These are phyloP conservation scores for Oxyria digyna DNA, from an alignment of 148 eudicot genomes.

Conservation along the genomic window DNA sequence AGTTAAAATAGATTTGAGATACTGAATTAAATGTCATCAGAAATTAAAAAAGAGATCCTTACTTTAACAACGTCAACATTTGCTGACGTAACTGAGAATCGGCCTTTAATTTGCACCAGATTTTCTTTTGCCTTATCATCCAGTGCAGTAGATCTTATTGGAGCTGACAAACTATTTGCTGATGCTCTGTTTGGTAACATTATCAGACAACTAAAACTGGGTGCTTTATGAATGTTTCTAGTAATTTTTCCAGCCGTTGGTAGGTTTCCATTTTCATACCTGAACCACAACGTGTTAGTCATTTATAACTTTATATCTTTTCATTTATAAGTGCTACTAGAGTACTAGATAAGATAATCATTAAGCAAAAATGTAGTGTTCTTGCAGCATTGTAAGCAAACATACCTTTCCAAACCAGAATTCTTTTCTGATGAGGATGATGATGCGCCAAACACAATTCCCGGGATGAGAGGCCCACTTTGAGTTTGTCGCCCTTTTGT, in stretches of 20 bases:
- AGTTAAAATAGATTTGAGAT: not conserved
- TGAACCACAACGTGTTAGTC: conserved; percentile 10
- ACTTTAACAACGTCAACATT: conserved; percentile 86
- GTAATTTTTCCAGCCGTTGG: conserved; percentile 29
- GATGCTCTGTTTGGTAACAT: conserved; percentile 88
- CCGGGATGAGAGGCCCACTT: conserved; percentile 86
- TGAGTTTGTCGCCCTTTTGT: conserved; percentile 54
- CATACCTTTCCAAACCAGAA: conserved; percentile 53
- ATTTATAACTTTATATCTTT: not conserved
- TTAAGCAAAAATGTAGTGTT: not conserved
- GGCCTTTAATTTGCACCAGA: conserved; percentile 88
- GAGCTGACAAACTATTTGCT: conserved; percentile 97
- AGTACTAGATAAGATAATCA: not conserved
- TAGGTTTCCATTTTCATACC: conserved; percentile 62
- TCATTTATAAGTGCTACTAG: not conserved
- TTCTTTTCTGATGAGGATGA: conserved; percentile 49
- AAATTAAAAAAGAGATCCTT: conserved; percentile 6
- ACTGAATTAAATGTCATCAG: not conserved
- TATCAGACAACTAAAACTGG: conserved; percentile 85
- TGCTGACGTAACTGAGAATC: conserved; percentile 95
- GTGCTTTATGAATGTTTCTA: conserved; percentile 41
- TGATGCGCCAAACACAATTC: conserved; percentile 47
- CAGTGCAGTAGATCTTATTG: conserved; percentile 75
- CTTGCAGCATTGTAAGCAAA: not conserved
- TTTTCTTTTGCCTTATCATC: conserved; percentile 87